Base-by-base conservation (phyloP, 2,329 filamentous ascomycete species). In the Chalaropsis thielavioides region DNA sequence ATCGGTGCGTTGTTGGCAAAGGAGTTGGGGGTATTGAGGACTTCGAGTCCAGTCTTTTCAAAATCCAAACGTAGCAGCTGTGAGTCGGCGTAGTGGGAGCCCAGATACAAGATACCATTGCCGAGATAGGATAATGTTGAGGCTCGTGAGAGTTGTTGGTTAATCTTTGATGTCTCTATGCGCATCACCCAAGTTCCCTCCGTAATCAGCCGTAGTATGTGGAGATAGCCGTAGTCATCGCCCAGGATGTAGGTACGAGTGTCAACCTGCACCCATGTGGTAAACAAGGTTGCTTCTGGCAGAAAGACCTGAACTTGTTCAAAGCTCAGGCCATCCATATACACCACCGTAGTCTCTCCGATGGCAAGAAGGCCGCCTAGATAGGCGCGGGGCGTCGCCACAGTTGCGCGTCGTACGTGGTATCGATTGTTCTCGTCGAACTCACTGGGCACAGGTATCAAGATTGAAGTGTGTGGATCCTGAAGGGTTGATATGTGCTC, bases 31-130 rank as follows among this genome's bases (percentile, higher is more conserved):
- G 84, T 87, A 72, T 96, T 90, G 10, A 94, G 74, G 3, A 92
- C 74, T 60, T 86, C 79, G 67, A 92, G 78, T 0, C 79, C 71
- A 27, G 72, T 69, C 0, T 73, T 69, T 1, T 74, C 70, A 5
- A 76, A 68, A 22, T 77, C 81, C 40, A 86, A 78, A 63, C 82
- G 79, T 56, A 94, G 82, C 8, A 97, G 80, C 72, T 96, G 91
- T 1, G 90, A 95, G 73, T 99, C 90, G 43, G 92, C 92, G 70
- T 94, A 88, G 73, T 96, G 92, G 1, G 92, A 96, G 11, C 89
- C 94, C 49, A 99, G 80, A 72, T 95, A 97, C 13, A 96, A 78
- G 59, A 87, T 78, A 0, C 86, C 83, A 46, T 82, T 78, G 35
- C 85, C 85, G 68, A 96, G 79, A 71, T 95, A 94, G 0, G 95